A percentile compares a stretch with the other conserved stretches of the same genome.
Conservation (phyloP, 2,329 filamentous ascomycete genomes). For the Pseudogymnoascus sp. region DNA sequence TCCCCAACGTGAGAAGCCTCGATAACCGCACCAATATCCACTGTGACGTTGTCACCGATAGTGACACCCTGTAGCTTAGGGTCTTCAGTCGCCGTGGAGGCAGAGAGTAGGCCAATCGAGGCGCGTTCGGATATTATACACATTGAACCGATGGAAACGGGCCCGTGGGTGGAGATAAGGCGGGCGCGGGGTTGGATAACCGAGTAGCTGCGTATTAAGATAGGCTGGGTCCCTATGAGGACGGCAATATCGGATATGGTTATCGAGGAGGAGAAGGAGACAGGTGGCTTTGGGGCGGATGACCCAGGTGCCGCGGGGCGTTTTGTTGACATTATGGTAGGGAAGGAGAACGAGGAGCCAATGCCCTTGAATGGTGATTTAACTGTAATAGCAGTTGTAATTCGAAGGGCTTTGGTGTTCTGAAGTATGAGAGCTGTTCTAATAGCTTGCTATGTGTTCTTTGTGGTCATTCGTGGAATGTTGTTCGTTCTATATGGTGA, state of each 20-base stretch:
- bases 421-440: background rate
- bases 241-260: slow-evolving; percentile 55
- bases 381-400: background rate
- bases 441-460: background rate
- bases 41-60: slow-evolving; percentile 51
- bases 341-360: background rate
- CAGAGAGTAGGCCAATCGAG: slow-evolving; percentile 42
- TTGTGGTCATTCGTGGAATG: background rate
- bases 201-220: slow-evolving; percentile 68
- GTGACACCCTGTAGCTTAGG: slow-evolving; percentile 32
- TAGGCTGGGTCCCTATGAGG: slow-evolving; percentile 63
- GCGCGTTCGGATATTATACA: slow-evolving; percentile 72
- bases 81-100: slow-evolving; percentile 11
- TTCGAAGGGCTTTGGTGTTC: background rate
- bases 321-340: slow-evolving; percentile 24
- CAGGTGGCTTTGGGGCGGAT: slow-evolving; percentile 48
- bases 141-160: slow-evolving; percentile 70
- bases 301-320: slow-evolving; percentile 42
- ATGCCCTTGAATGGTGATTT: background rate
- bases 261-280: slow-evolving; percentile 51
- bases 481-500: background rate
- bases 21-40: slow-evolving; percentile 52
- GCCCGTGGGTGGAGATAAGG: slow-evolving; percentile 68
- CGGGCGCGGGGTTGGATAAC: slow-evolving; percentile 81
- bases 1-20: slow-evolving; percentile 44